These are phyloP conservation scores for Nicotiana tabacum DNA, from an alignment of 257 asterid species.

Conservation along the genomic window DNA sequence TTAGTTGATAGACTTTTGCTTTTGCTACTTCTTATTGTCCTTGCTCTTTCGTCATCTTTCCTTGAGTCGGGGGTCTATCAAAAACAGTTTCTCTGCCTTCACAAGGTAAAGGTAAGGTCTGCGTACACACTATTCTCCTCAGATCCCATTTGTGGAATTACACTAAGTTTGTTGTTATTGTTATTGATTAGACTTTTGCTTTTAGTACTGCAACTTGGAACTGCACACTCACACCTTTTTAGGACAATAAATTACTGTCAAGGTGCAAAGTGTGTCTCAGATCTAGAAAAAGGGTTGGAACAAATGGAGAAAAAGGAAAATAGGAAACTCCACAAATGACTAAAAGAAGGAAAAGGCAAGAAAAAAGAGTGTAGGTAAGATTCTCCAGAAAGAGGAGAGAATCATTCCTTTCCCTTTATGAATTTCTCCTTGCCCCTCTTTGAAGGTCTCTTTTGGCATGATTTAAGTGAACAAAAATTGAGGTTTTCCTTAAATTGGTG, in stretches of 20 bases:
- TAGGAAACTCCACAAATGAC: background rate
- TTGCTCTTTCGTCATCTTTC: too few species aligned
- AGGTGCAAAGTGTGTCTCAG: background rate
- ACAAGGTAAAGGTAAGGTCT: too few species aligned
- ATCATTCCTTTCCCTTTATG: background rate
- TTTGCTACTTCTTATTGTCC: background rate
- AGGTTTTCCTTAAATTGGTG: background rate
- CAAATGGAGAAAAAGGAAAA: background rate
- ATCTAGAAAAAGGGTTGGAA: background rate
- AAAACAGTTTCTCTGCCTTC: too few species aligned
- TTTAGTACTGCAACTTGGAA: background rate
- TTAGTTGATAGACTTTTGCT: background rate
- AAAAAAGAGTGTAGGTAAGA: background rate
- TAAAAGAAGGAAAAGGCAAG: background rate
- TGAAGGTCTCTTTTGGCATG: too few species aligned
- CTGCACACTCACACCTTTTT: background rate
- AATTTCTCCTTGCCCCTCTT: background rate
- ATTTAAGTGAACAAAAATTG: background rate
- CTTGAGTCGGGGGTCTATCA: too few species aligned
- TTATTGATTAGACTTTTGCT: background rate
- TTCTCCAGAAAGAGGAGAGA: background rate
- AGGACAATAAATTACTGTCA: background rate
- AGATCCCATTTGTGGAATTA: too few species aligned
- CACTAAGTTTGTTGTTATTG: too few species aligned
- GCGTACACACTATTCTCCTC: too few species aligned